Base-by-base conservation (phyloP, 192 early-diverging fungal species). In the Backusella circina region DNA sequence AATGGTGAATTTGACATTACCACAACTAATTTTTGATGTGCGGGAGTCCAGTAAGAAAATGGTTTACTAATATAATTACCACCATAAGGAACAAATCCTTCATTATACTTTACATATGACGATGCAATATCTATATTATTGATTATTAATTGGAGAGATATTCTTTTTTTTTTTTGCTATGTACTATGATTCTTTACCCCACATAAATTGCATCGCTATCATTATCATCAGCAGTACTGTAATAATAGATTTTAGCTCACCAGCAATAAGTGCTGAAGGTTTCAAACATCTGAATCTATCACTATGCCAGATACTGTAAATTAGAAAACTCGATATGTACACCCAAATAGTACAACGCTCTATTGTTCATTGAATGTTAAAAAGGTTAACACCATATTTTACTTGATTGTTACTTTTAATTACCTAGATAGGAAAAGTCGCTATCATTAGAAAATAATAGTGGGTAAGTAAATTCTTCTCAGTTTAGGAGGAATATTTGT, bases 391-490 rank as follows among this genome's bases (percentile, higher is more conserved):
- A 23, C 32, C 33, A 39, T 28, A 21, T 28, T 23, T 21, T 21
- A 8, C 64, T 32, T 16, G 12, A 32, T 18, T 36, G 61, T 65
- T 37, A 38, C 35, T 28, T 10, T 39, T 26, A 38, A 47, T 35
- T 77, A 78, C 76, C 76, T 12, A 78, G 76, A 67, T 73, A 78
- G 21, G 76, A 78, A 41, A 73, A 78, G 67, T 78, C 76, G 57
- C 76, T 78, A 16, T 15, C n/a, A 30, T 35, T 35, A 37, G 38
- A 37, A 68, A 38, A 68, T 68, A 38, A 35, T 21, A 61, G 18
- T 61, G 10, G 26, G 23, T 61, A 61, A 61, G 54, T 61, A 61
- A 61, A 28, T 10, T 61, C 26, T 26, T 61, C 2, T 28, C 54
- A 61, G 54, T 23, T 61, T 61, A 61, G 23, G 21, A 61, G 54